Evolutionary conservation across 257 asterid species (phyloP).

Genomic region (Mentha longifolia): DNA sequence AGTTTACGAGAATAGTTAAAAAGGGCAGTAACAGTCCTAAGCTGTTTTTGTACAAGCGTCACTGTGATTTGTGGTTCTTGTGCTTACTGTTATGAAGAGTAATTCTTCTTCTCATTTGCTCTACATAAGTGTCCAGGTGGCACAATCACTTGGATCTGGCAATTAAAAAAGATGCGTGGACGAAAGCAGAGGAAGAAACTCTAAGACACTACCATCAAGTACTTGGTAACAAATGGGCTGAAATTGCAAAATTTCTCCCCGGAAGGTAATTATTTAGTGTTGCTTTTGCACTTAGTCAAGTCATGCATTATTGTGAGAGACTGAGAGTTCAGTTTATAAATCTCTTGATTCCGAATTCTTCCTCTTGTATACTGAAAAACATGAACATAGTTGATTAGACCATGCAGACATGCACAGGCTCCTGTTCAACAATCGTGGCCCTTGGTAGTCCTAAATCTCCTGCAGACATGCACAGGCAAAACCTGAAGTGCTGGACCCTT

Average conservation of each 20-base stretch:
- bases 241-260: conserved; percentile 73
- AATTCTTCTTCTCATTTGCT: conserved; percentile 21
- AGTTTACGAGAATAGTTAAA: background rate
- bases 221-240: conserved; percentile 86
- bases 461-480: conserved; percentile 35
- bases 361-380: conserved; percentile 3
- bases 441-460: conserved; percentile 41
- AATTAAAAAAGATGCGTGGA: conserved; percentile 77
- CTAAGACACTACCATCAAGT: conserved; percentile 55
- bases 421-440: conserved; percentile 49
- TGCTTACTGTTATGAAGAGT: conserved; percentile 1
- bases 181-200: conserved; percentile 62
- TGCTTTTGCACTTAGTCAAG: conserved; percentile 4
- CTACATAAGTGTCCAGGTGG: conserved; percentile 61
- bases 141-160: conserved; percentile 84
- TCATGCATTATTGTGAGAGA: too few relatives aligned
- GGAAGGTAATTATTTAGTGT: conserved; percentile 67
- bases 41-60: background rate
- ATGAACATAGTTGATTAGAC: conserved; percentile 4
- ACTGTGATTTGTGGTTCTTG: background rate
- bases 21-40: conserved; percentile 7
- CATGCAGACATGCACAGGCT: too few relatives aligned
- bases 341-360: too few relatives aligned
- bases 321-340: too few relatives aligned
- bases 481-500: conserved; percentile 32